phyloP scores from a whole-genome alignment of 1,284 basidiomycete species.

The Rhodotorula sp. region DNA sequence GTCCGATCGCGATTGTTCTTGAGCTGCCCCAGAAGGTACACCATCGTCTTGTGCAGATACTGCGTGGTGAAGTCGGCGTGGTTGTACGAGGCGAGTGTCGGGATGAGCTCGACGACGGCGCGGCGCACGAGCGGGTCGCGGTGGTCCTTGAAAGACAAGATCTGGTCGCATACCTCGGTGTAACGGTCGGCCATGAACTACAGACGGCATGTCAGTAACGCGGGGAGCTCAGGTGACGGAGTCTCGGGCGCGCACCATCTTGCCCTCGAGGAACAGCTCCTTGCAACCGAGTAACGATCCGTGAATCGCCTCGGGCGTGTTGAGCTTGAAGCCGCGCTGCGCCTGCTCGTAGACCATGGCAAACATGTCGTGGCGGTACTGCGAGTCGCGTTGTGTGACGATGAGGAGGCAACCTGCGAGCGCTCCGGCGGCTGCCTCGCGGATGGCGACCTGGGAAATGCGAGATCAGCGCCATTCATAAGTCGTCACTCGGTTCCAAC shows the following conservation, averaged over 20 bases:
- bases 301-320: conserved; percentile 78
- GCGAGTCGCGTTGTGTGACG: conserved; percentile 49
- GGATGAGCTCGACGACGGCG: conserved; percentile 91
- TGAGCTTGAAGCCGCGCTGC: conserved; percentile 77
- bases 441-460: conserved; percentile 53
- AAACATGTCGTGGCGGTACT: conserved; percentile 57
- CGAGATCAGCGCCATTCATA: conserved; percentile 50
- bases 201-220: no score
- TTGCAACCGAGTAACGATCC: conserved; percentile 91
- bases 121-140: conserved; percentile 83
- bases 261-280: conserved; percentile 87
- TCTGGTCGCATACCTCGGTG: conserved; percentile 71
- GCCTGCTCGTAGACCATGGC: conserved; percentile 84
- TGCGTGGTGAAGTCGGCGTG: conserved; percentile 84
- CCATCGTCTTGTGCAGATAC: conserved; percentile 89
- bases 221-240: rapidly evolving
- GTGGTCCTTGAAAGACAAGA: conserved; percentile 83
- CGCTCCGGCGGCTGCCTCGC: conserved; percentile 87
- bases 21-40: conserved; percentile 80
- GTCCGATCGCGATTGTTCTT: conserved; percentile 87
- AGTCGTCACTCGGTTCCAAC: not conserved
- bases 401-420: conserved; percentile 75
- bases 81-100: conserved; percentile 90
- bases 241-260: conserved; percentile 64
- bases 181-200: conserved; percentile 42